Evolutionary conservation across 306 rosid species (phyloP).

Genomic region (Casuarina cunninghamiana): DNA sequence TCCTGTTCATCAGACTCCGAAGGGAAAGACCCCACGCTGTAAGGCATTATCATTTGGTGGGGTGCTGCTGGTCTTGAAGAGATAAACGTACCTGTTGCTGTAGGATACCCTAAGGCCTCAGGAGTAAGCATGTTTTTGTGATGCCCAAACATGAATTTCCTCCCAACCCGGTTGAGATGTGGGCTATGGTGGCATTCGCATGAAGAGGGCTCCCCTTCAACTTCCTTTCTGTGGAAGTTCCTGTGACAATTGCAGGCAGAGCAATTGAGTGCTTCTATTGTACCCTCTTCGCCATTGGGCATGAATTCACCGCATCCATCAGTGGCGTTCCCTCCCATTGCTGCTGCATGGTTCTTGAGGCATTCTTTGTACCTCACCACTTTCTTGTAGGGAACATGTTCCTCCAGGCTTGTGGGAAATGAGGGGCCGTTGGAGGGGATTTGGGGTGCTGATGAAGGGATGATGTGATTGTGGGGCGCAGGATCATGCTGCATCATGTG

Average conservation of each 20-base stretch:
- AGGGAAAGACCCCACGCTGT: conserved; percentile 54
- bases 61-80: conserved; percentile 55
- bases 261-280: conserved; percentile 75
- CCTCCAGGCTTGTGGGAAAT: conserved; percentile 27
- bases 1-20: conserved; percentile 76
- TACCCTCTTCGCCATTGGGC: conserved; percentile 84
- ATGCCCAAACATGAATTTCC: conserved; percentile 47
- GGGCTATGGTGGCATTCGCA: conserved; percentile 21
- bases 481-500: conserved; percentile 47
- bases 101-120: conserved; percentile 51
- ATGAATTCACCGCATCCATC: conserved; percentile 97
- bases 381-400: conserved; percentile 33
- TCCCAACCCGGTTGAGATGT: conserved; percentile 26
- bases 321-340: conserved; percentile 87
- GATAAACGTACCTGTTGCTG: conserved; percentile 40
- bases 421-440: conserved; percentile 42
- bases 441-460: conserved; percentile 36
- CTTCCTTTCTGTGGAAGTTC: conserved; percentile 85
- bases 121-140: conserved; percentile 36
- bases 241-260: conserved; percentile 91
- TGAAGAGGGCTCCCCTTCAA: conserved; percentile 42
- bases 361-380: conserved; percentile 68
- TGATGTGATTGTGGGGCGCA: conserved; percentile 31
- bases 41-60: conserved; percentile 69
- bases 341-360: conserved; percentile 87